Evolutionary conservation across 176 grass and related monocot species (phyloP).

Genomic region (Cenchrus fungigraminus): DNA sequence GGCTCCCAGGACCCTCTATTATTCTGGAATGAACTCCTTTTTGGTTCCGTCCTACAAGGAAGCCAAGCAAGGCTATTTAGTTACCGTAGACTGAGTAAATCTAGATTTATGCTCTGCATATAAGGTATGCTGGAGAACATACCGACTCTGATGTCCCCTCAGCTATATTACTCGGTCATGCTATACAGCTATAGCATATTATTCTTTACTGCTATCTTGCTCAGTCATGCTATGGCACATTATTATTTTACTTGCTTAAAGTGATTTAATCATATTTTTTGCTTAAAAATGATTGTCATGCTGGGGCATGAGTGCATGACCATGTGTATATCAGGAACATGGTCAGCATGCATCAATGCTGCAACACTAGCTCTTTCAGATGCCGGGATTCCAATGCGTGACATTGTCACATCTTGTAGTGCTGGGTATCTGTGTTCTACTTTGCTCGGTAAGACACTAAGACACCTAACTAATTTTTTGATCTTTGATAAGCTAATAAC

Average conservation of each 20-base stretch:
- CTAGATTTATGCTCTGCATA: slow-evolving; percentile 3
- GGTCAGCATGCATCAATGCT: slow-evolving; percentile 98
- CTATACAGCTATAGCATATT: not conserved
- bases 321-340: slow-evolving; percentile 62
- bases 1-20: not conserved
- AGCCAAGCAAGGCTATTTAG: slow-evolving; percentile 2
- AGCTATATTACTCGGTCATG: not conserved
- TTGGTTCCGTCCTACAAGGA: not conserved
- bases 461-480: not conserved
- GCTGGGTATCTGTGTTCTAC: slow-evolving; percentile 92
- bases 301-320: slow-evolving; percentile 9
- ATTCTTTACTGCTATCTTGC: not conserved
- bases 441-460: slow-evolving; percentile 76
- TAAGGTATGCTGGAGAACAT: not conserved
- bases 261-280: not conserved
- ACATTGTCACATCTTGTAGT: slow-evolving; percentile 93
- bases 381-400: slow-evolving; percentile 92
- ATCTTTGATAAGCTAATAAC: slow-evolving; percentile 21
- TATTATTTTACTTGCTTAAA: slow-evolving; percentile 14
- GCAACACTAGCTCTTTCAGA: slow-evolving; percentile 95
- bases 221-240: no score
- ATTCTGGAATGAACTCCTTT: not conserved
- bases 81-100: slow-evolving; percentile 20
- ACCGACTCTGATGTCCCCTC: not conserved
- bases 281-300: not conserved